Base-by-base conservation (phyloP, 2,329 filamentous ascomycete species). In the Calonectria montana region DNA sequence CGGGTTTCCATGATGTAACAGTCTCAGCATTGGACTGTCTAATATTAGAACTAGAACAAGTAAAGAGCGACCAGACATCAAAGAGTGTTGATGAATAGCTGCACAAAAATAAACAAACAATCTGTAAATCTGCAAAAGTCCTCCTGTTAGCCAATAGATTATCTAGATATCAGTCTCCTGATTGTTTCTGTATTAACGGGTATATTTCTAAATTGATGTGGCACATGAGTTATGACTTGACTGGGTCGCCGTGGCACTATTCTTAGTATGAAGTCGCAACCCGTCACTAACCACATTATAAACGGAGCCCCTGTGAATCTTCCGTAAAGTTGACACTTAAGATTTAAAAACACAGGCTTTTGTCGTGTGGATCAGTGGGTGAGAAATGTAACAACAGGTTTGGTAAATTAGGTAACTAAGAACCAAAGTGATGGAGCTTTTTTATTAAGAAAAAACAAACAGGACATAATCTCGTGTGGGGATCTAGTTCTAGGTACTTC, bases 31-130 rank as follows among this genome's bases (percentile, higher is more conserved):
- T 16, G n/a, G 21, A 10, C 2, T 16, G n/a, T 59, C 31, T 39
- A 59, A 59, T 59, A 39, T 59, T 59, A 18, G 31, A 35, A 23
- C 35, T 59, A 18, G 31, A 35, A 23, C 35, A 59, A 13, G n/a
- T 10, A 18, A 12, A 13, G 53, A 39, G 35, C 35, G 27, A 25
- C 31, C n/a, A 18, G 35, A 39, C 31, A 59, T 15, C 15, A 37
- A 3, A 50, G 4, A 15, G 8, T 59, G 31, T 59, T 39, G 21
- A 23, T 25, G 21, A 39, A 39, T 35, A 39, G n/a, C 9, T 37
- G n/a, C n/a, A 39, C 18, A 39, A 59, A 59, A 59, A 59, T n/a
- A 59, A 59, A 59, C 29, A 59, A 39, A 59, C 53, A 57, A 23
- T 18, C 2, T 21, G 16, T 37, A 10, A 18, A 21, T 16, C 21